phyloP scores from a whole-genome alignment of 139 green algal species.

The Yamagishiella unicocca region DNA sequence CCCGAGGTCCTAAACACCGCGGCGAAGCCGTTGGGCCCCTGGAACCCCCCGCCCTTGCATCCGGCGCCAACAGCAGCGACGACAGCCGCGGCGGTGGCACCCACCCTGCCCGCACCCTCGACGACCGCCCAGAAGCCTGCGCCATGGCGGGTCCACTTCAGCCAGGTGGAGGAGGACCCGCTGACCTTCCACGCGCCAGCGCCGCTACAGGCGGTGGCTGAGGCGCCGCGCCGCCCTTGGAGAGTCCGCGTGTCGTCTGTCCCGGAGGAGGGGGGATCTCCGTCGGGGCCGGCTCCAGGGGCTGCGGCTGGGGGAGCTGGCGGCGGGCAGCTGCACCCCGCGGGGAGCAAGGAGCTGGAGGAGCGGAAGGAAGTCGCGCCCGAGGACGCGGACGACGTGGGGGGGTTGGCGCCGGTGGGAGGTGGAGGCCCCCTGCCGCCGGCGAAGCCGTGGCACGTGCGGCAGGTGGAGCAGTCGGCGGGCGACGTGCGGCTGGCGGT shows the following conservation, averaged over 20 bases:
- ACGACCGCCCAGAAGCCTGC: background rate
- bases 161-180: constrained; percentile 27
- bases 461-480: background rate
- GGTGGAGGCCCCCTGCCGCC: background rate
- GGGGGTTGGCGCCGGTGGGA: background rate
- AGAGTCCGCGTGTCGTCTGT: constrained; percentile 28
- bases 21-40: background rate
- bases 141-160: constrained; percentile 43
- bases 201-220: background rate
- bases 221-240: constrained; percentile 6
- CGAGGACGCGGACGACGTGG: background rate
- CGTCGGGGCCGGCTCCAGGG: background rate
- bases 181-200: background rate
- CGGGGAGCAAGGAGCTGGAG: no score
- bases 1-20: background rate
- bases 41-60: no score
- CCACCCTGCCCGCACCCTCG: background rate
- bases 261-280: constrained; percentile 3
- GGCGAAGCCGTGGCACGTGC: constrained; percentile 35
- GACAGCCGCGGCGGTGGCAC: background rate
- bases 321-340: no score
- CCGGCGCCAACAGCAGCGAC: no score
- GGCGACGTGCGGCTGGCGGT: background rate
- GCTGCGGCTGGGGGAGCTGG: background rate
- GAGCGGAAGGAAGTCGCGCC: background rate